phyloP scores from a whole-genome alignment of 2,329 filamentous ascomycete genomes.

The Tolypocladium amazonense region DNA sequence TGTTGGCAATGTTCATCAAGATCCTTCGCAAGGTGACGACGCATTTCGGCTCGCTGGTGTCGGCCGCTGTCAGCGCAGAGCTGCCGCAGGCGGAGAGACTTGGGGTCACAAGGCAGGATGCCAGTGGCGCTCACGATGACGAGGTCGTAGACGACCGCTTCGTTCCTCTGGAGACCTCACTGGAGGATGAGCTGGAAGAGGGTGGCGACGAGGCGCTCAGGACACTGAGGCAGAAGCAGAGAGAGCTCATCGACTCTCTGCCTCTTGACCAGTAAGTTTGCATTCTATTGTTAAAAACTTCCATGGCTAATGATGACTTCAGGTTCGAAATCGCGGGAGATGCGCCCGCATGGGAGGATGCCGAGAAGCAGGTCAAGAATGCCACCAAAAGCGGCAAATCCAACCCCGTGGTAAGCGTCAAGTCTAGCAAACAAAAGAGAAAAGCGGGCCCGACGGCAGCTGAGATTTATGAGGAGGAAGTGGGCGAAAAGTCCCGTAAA shows the following conservation, averaged over 20 bases:
- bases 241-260: conserved; percentile 79
- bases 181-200: conserved; percentile 78
- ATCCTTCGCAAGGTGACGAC: conserved; percentile 77
- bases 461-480: conserved; percentile 52
- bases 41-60: conserved; percentile 65
- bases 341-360: conserved; percentile 52
- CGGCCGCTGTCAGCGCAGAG: conserved; percentile 59
- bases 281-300: background rate
- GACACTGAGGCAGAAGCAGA: conserved; percentile 67
- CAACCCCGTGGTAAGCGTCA: conserved; percentile 66
- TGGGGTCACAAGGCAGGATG: conserved; percentile 48
- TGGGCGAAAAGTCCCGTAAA: conserved; percentile 48
- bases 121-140: conserved; percentile 56
- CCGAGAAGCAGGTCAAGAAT: conserved; percentile 63
- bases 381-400: conserved; percentile 44
- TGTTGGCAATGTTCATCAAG: conserved; percentile 96
- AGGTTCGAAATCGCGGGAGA: conserved; percentile 58
- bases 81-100: conserved; percentile 48
- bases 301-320: conserved; percentile 1
- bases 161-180: conserved; percentile 55
- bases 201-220: conserved; percentile 67
- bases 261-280: conserved; percentile 58
- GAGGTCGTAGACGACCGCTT: conserved; percentile 57
- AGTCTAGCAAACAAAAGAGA: conserved; percentile 64
- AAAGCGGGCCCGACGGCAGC: conserved; percentile 54